A percentile compares a stretch with the other conserved stretches of the same genome.
phyloP scores from a whole-genome alignment of 2,329 filamentous ascomycete genomes.

The Grosmannia huntii region DNA sequence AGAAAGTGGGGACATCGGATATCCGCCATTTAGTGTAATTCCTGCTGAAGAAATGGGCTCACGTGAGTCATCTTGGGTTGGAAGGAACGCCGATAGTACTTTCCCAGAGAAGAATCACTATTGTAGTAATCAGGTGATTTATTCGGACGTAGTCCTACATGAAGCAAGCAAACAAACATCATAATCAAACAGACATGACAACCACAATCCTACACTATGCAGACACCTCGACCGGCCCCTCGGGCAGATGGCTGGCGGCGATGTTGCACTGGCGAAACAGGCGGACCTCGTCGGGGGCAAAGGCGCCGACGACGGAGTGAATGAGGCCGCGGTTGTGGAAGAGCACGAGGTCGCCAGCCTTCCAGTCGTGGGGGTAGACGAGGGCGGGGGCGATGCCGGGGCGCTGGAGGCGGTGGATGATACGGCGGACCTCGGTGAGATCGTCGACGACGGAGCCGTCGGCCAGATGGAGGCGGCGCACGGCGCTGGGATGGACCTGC shows the following conservation, averaged over 20 bases:
- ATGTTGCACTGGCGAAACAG: slow-evolving; percentile 71
- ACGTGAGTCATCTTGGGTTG: no score
- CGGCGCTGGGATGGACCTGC: slow-evolving; percentile 61
- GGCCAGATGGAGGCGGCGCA: slow-evolving; percentile 53
- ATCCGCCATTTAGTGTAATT: not conserved
- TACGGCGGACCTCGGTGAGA: slow-evolving; percentile 50
- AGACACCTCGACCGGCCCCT: slow-evolving; percentile 1
- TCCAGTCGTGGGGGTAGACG: slow-evolving; percentile 67
- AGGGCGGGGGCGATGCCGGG: slow-evolving; percentile 55
- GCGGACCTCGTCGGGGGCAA: slow-evolving; percentile 58
- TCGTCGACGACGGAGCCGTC: slow-evolving; percentile 60
- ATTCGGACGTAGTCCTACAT: no score
- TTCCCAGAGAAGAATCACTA: no score
- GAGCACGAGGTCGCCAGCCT: slow-evolving; percentile 61
- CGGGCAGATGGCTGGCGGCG: slow-evolving; percentile 38
- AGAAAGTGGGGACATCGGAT: not conserved
- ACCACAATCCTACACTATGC: not conserved
- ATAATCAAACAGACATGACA: no score
- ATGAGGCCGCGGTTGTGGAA: slow-evolving; percentile 69
- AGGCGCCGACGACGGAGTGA: slow-evolving; percentile 64
- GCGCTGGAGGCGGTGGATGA: slow-evolving; percentile 56
- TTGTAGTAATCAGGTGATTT: no score
- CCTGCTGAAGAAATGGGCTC: no score
- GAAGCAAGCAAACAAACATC: no score
- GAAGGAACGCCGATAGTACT: no score